These are phyloP conservation scores for Bolboschoenoplectus hybrid DNA, from an alignment of 202 grass and related monocot species.

Conservation along the genomic window DNA sequence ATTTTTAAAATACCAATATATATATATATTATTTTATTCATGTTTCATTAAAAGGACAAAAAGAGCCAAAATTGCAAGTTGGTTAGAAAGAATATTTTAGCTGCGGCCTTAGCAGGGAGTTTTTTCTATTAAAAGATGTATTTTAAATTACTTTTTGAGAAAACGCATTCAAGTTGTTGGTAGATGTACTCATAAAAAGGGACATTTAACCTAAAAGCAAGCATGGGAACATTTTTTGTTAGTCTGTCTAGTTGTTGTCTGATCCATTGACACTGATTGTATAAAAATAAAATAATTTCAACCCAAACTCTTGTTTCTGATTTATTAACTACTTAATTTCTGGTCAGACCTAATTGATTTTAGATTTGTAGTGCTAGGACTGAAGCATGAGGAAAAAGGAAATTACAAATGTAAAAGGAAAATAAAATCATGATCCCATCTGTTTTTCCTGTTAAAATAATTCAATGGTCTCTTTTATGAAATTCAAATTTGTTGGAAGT, in stretches of 20 bases:
- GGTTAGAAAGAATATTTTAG: not conserved
- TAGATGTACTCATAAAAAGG: slow-evolving; percentile 6
- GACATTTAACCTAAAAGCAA: slow-evolving; percentile 31
- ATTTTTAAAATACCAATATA: too few species aligned
- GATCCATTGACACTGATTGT: not conserved
- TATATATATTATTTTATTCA: not conserved
- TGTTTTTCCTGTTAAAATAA: not conserved
- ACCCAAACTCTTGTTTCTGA: not conserved
- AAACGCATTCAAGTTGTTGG: not conserved
- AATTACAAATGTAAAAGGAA: not conserved
- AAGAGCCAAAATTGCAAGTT: slow-evolving; percentile 17
- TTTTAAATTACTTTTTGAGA: not conserved
- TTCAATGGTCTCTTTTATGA: slow-evolving; percentile 16
- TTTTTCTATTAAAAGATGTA: not conserved
- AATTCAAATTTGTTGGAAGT: not conserved
- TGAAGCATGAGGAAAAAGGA: not conserved
- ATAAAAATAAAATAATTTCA: not conserved
- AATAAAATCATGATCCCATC: slow-evolving; percentile 8
- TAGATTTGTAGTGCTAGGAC: not conserved
- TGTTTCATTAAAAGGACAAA: not conserved
- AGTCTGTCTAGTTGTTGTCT: not conserved
- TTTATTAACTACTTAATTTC: not conserved
- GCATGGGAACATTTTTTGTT: not conserved
- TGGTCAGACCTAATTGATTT: not conserved
- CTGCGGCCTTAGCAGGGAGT: not conserved